Evolutionary conservation across 169 alveolate species (phyloP).

Genomic region (Condylostoma magnum): DNA sequence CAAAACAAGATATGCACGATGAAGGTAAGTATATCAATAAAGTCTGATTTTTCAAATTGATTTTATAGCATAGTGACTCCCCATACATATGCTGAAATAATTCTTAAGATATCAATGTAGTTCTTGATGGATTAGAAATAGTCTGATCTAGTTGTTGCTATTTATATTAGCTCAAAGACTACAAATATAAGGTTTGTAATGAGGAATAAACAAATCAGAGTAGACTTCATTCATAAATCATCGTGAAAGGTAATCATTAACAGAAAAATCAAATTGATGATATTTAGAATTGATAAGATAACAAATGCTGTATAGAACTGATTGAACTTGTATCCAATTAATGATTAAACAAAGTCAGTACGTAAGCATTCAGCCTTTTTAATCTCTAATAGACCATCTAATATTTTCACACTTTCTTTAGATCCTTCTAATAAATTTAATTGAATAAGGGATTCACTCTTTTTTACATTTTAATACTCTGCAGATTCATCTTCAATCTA

Average conservation of each 20-base stretch:
- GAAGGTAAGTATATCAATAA: not conserved
- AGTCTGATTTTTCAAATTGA: not conserved
- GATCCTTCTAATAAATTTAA: not conserved
- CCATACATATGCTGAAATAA: conserved; percentile 1
- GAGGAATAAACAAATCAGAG: not conserved
- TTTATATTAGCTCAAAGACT: not conserved
- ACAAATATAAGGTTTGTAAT: not conserved
- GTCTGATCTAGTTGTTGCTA: not conserved
- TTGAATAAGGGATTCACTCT: too few species aligned
- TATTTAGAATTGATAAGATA: not conserved
- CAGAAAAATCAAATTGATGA: not conserved
- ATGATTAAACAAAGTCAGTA: too few species aligned
- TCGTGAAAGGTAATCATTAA: not conserved
- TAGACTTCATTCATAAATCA: not conserved
- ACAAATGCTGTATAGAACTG: too few species aligned
- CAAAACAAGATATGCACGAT: not conserved
- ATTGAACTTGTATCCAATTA: too few species aligned
- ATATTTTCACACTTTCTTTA: not conserved
- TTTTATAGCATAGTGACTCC: not conserved
- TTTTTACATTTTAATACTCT: too few species aligned
- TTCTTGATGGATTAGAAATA: conserved; percentile 3
- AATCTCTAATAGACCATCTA: not conserved
- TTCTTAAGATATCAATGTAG: conserved; percentile 18
- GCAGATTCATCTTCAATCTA: too few species aligned
- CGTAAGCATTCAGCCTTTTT: not conserved